Evolutionary conservation across 73 alveolate species (phyloP), one percentile per base, ranked within the genome.

Genomic region (Tetrahymena elliotti): DNA sequence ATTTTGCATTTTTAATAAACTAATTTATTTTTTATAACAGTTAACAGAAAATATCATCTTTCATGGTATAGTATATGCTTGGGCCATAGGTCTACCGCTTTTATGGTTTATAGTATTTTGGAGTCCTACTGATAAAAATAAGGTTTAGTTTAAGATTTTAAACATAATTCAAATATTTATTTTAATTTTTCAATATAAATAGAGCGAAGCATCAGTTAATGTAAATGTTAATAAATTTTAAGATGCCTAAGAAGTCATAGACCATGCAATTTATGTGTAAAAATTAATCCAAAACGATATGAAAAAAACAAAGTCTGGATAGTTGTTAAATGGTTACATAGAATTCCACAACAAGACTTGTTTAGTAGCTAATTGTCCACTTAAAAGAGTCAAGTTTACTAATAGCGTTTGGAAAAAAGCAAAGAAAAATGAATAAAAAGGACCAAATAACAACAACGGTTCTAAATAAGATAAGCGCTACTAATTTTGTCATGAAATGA

Each of bases 271-370:
- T 88, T 94, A 94, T 84, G 96, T 94, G 1, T 20, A 84, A 20
- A 94, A 94, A 34, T 39, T 94, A 20, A 94, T 94, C 8, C 95
- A 94, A 41, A 83, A 84, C 38, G 96, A 94, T 88, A 94, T 84
- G 93, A 94, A 88, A 88, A 94, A 92, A 41, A 53, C 93, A 40
- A 94, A 94, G 11, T 84, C 93, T 33, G 96, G 96, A 16, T 52
- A 94, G 84, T 53, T 94, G 18, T 22, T 94, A 35, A 94, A 94
- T 20, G 96, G 96, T 12, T 94, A 94, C 36, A 94, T 94, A 27
- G 96, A 94, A 88, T 94, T 94, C 53, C 96, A 94, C 34, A 94
- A 94, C 34, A 35, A 94, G 35, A 94, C 96, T 52, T 94, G 96
- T 33, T 93, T 94, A 11, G 93, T 84, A 84, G 95, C 95, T 20